A percentile compares a stretch with the other conserved stretches of the same genome.
These are phyloP conservation scores for Neonectria neomacrospora DNA, from an alignment of 2,329 filamentous ascomycete species.

Conservation along the genomic window DNA sequence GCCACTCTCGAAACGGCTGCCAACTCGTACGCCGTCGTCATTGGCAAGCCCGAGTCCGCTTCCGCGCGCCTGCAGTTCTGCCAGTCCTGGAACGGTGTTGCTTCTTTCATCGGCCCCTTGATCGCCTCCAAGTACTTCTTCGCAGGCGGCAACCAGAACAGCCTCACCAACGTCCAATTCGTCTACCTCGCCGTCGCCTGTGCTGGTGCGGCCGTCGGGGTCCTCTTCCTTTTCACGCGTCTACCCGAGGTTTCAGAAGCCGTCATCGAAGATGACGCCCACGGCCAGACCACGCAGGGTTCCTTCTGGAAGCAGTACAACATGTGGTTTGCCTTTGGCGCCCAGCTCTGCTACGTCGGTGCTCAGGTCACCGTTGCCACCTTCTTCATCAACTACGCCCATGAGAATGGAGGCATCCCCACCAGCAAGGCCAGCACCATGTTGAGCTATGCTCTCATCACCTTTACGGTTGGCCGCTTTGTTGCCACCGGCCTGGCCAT, in stretches of 20 bases:
- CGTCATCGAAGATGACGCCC: conserved; percentile 52
- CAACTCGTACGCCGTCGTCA: conserved; percentile 73
- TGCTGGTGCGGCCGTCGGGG: conserved; percentile 73
- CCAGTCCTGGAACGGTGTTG: conserved; percentile 81
- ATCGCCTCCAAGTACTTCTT: conserved; percentile 81
- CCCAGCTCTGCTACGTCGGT: conserved; percentile 83
- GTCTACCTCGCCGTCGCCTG: conserved; percentile 77
- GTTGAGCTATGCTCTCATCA: conserved; percentile 79
- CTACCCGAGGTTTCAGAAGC: conserved; percentile 75
- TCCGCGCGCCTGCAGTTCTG: conserved; percentile 62
- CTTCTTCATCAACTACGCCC: conserved; percentile 80
- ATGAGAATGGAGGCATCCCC: conserved; percentile 66
- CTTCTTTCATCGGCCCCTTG: conserved; percentile 76
- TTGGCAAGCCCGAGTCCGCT: conserved; percentile 49
- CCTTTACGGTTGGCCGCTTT: conserved; percentile 79
- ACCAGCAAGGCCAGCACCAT: conserved; percentile 67
- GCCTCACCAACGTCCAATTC: conserved; percentile 77
- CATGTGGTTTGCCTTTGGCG: conserved; percentile 78
- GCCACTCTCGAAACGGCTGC: conserved; percentile 81
- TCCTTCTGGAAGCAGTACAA: conserved; percentile 78
- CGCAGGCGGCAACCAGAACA: conserved; percentile 64
- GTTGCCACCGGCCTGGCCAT: conserved; percentile 72
- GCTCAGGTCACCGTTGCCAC: conserved; percentile 73
- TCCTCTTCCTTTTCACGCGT: conserved; percentile 73
- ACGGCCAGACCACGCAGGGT: conserved; percentile 65